A percentile compares a stretch with the other conserved stretches of the same genome.
phyloP scores from a whole-genome alignment of 2,329 filamentous ascomycete species.

The Calonectria naviculata region DNA sequence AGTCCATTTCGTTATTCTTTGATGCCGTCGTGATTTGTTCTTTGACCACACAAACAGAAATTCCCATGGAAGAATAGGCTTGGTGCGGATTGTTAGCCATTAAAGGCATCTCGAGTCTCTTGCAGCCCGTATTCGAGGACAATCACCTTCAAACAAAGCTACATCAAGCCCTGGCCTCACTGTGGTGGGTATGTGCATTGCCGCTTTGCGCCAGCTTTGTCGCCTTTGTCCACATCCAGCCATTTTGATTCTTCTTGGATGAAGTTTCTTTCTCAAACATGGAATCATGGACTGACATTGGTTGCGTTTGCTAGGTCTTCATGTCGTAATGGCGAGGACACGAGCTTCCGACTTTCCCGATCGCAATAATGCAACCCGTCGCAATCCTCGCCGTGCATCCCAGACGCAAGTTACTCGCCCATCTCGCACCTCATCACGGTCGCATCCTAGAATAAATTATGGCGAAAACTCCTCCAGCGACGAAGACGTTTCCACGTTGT shows the following conservation, averaged over 20 bases:
- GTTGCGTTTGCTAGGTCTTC: slow-evolving; percentile 1
- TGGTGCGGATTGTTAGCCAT: background rate
- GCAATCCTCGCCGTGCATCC: slow-evolving; percentile 36
- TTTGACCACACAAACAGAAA: background rate
- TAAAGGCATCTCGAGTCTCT: background rate
- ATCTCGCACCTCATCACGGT: slow-evolving; percentile 29
- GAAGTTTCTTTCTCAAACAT: background rate
- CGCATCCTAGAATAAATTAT: slow-evolving; percentile 18
- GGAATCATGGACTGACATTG: slow-evolving; percentile 14
- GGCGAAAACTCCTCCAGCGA: slow-evolving; percentile 27
- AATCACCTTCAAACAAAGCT: slow-evolving; percentile 7
- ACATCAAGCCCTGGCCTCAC: slow-evolving; percentile 7
- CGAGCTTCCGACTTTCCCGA: slow-evolving; percentile 34
- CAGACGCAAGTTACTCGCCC: slow-evolving; percentile 17
- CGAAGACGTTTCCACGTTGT: slow-evolving; percentile 23
- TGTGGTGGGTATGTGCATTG: slow-evolving; percentile 25
- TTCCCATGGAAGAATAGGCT: background rate
- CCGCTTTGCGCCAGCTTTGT: slow-evolving; percentile 25
- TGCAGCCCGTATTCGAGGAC: background rate
- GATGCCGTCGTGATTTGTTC: background rate
- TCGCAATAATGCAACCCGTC: slow-evolving; percentile 26
- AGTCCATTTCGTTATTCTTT: background rate
- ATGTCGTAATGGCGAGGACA: slow-evolving; percentile 42
- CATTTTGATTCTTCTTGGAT: background rate
- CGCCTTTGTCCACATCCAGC: background rate